Base-by-base conservation (phyloP, 179 eudicot species). In the Kewa caespitosa region DNA sequence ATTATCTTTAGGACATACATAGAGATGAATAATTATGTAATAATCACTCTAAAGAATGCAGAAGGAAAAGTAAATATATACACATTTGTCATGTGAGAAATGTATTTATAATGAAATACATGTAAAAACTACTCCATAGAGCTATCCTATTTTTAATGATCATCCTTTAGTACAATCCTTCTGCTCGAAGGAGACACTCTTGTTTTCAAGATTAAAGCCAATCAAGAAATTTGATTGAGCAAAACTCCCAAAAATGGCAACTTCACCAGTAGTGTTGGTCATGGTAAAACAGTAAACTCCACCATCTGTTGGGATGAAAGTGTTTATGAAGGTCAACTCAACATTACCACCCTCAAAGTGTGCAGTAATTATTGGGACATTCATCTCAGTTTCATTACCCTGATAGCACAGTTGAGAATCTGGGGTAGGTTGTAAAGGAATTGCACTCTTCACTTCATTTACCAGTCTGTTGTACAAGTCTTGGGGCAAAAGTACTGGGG, bases 311-410 rank as follows among this genome's bases (percentile, higher is more conserved):
- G 67, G 25, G 39, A 64, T 32, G 30, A 62, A 63, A 46, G 34
- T 17, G 22, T 62, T 62, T 4, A 46, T 63, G 23, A 70, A 43
- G 38, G 28, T 61, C 28, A 74, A 63, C 30, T 15, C 50, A 20
- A 74, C 69, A 14, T 41, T 43, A 46, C 77, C 69, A 42, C 77
- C 70, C 54, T 63, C 77, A 63, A 74, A 63, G n/a, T 74, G 77
- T 17, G 64, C 78, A 48, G 50, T 75, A 42, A 75, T 38, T 36
- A 48, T 39, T 39, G 72, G 78, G 0, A 13, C 37, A 34, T 5
- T 37, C 0, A 33, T 65, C 50, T 64, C 50, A 28, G 11, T 30
- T 36, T 67, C 43, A 22, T 52, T 52, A 65, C 72, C 37, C 36
- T 66, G n/a, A 64, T 75, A 65, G 32, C 64, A 73, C 28, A 60